Base-by-base conservation (phyloP, 306 rosid genomes). In the Vachellia collinsii region DNA sequence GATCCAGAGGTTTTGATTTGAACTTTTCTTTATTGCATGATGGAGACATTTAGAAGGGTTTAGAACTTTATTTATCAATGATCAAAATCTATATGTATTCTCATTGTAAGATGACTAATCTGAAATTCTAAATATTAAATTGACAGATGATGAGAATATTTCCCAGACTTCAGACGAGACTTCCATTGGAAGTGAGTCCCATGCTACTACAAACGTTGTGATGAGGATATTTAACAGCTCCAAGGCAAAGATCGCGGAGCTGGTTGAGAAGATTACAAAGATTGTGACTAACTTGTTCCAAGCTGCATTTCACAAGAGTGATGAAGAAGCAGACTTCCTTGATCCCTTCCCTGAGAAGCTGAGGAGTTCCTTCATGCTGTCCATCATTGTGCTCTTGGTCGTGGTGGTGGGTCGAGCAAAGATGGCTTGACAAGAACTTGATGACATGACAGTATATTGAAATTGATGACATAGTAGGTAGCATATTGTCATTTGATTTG, bases 311-410 rank as follows among this genome's bases (percentile, higher is more conserved):
- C 78, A 74, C 20, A 53, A 71, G 71, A 79, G 37, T 4, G 14
- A 14, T 29, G 37, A 7, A 25, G 83, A 38, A 79, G 62, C 44
- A 61, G 77, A 36, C 37, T 77, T 48, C 29, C 23, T 59, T 10
- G 83, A 84, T 83, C 74, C 72, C 66, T 89, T 89, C 59, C 74
- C 79, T 73, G 91, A 89, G 47, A 94, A 53, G 86, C 84, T 94
- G 61, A 85, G 84, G 83, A 76, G 81, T 29, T 87, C 93, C 1
- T 87, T 94, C 87, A 78, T 90, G 84, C 90, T 94, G 74, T 83
- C 94, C 59, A 82, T 94, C 77, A 79, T 91, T 86, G 94, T 94
- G 53, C 69, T 93, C 78, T 75, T 93, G 78, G 77, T 93, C 23
- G 97, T 93, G 88, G 87, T 90, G 83, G 87, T 93, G 62, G 62